Conservation (phyloP, 31 red algal genomes). For the Bonnemaisonia californica region DNA sequence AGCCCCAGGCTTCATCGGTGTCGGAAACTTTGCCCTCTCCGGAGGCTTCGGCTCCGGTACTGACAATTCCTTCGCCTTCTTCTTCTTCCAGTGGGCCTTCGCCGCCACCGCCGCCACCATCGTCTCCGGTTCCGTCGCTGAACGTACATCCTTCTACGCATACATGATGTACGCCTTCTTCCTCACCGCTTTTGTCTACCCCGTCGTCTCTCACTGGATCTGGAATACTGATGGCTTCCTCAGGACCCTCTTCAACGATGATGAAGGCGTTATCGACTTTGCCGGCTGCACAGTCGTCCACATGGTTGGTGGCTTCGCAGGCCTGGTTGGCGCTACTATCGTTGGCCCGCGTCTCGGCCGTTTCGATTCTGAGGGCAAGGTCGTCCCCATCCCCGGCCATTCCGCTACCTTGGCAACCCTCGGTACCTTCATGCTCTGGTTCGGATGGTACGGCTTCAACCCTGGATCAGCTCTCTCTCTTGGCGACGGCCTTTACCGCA, state of each 20-base stretch:
- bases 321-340: conserved; percentile 74
- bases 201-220: conserved; percentile 80
- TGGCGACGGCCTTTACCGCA: conserved; percentile 26
- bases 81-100: conserved; percentile 96
- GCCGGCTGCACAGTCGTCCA: conserved; percentile 95
- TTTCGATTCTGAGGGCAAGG: conserved; percentile 89
- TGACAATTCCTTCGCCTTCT: conserved; percentile 2
- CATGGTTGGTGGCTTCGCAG: conserved; percentile 88
- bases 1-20: conserved; percentile 73
- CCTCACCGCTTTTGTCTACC: conserved; percentile 91
- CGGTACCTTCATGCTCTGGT: conserved; percentile 94
- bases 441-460: conserved; percentile 99
- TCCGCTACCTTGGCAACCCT: conserved; percentile 77
- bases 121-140: conserved; percentile 93
- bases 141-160: conserved; percentile 79
- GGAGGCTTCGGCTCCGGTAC: conserved; percentile 22
- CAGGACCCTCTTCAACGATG: conserved; percentile 23
- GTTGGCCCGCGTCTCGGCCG: conserved; percentile 93
- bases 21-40: conserved; percentile 75
- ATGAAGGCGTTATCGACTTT: conserved; percentile 95
- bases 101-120: conserved; percentile 98
- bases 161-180: conserved; percentile 93
- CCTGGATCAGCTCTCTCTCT: conserved; percentile 88
- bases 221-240: conserved; percentile 88
- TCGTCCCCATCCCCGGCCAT: conserved; percentile 89